Conservation (phyloP, 176 grass and related monocot genomes). For the Secale cereale region DNA sequence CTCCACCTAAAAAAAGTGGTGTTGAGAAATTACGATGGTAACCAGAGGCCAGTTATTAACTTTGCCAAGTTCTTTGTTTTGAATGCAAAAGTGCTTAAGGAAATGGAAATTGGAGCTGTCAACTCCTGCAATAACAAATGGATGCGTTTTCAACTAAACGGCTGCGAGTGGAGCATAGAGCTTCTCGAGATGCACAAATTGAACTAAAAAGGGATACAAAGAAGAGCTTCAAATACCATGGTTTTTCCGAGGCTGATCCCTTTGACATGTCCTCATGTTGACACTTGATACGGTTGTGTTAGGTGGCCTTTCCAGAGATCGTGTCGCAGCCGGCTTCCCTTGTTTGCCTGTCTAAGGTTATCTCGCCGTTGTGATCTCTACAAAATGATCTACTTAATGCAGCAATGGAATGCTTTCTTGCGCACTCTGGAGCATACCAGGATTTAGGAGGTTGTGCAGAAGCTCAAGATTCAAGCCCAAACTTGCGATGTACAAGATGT, state of each 20-base stretch:
- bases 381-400: no score
- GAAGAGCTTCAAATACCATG: neutral
- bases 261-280: neutral
- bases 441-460: no score
- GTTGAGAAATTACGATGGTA: neutral
- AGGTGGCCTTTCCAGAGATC: neutral
- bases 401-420: no score
- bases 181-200: conserved; percentile 6
- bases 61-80: neutral
- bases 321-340: neutral
- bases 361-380: no score
- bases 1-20: neutral
- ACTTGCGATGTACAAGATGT: neutral
- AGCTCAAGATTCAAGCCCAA: no score
- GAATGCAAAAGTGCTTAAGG: neutral
- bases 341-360: no score
- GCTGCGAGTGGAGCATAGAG: neutral
- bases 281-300: neutral
- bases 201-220: neutral
- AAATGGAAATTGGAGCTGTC: neutral
- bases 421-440: no score
- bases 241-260: neutral
- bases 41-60: neutral
- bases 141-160: neutral
- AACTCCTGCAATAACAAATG: neutral